A percentile compares a stretch with the other conserved stretches of the same genome.
Evolutionary conservation across 495 filamentous ascomycete species (phyloP).

Genomic region (Neurospora sp.): DNA sequence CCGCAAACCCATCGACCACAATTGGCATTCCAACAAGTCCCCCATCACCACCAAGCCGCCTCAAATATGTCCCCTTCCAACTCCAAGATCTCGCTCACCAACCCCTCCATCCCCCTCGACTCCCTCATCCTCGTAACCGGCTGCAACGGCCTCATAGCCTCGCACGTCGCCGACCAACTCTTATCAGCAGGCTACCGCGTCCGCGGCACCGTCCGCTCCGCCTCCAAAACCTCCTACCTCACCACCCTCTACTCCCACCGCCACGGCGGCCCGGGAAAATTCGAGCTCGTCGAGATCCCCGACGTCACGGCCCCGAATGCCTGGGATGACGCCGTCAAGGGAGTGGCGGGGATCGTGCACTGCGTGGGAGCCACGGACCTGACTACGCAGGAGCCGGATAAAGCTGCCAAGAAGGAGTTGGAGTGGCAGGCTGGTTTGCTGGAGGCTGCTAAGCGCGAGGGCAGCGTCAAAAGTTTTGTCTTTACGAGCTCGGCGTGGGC

Average conservation of each 20-base stretch:
- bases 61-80: background rate
- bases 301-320: slow-evolving; percentile 12
- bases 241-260: slow-evolving; percentile 10
- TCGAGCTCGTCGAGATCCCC: slow-evolving; percentile 17
- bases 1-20: background rate
- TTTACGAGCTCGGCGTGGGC: slow-evolving; percentile 25
- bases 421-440: slow-evolving; percentile 19
- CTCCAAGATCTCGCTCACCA: background rate
- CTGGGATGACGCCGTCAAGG: slow-evolving; percentile 14
- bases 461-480: slow-evolving; percentile 17
- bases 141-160: slow-evolving; percentile 45
- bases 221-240: slow-evolving; percentile 8
- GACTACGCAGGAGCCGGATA: slow-evolving; percentile 13
- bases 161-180: slow-evolving; percentile 40
- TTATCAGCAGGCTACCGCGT: slow-evolving; percentile 41
- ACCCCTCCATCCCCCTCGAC: slow-evolving; percentile 13
- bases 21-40: background rate
- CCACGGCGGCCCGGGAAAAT: slow-evolving; percentile 11
- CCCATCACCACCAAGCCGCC: background rate
- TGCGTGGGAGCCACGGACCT: slow-evolving; percentile 16
- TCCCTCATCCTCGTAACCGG: slow-evolving; percentile 44
- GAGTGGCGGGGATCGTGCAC: slow-evolving; percentile 19
- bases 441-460: slow-evolving; percentile 14
- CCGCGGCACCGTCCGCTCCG: slow-evolving; percentile 38
- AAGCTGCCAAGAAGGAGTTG: slow-evolving; percentile 15